Evolutionary conservation across 108 stramenopile species (phyloP).

Genomic region (Nitzschia sp.): DNA sequence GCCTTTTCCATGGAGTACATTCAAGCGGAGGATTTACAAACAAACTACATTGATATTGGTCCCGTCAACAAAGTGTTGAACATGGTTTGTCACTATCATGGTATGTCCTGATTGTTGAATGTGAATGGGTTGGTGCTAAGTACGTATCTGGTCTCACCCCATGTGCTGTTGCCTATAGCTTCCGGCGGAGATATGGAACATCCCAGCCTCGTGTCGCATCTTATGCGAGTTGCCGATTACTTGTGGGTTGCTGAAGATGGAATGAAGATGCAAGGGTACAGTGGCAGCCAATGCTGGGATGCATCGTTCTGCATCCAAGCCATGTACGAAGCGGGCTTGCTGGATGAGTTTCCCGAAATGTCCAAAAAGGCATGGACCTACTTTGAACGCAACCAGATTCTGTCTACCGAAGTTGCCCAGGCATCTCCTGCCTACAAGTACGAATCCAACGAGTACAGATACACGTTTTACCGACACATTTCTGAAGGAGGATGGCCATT

Average conservation of each 20-base stretch:
- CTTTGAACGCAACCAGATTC: slow-evolving; percentile 84
- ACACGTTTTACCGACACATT: slow-evolving; percentile 90
- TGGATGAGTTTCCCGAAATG: slow-evolving; percentile 75
- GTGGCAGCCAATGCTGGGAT: slow-evolving; percentile 98
- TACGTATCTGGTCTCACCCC: not conserved
- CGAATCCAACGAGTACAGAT: slow-evolving; percentile 70
- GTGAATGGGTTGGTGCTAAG: slow-evolving; percentile 1
- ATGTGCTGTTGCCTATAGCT: slow-evolving; percentile 16
- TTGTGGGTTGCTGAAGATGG: slow-evolving; percentile 99
- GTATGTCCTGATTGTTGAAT: slow-evolving; percentile 19
- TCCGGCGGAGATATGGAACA: slow-evolving; percentile 54
- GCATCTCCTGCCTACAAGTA: slow-evolving; percentile 72
- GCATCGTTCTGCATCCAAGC: slow-evolving; percentile 95
- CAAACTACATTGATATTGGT: slow-evolving; percentile 94
- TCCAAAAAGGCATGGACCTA: slow-evolving; percentile 72
- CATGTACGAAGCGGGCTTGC: slow-evolving; percentile 75
- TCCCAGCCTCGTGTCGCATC: slow-evolving; percentile 73
- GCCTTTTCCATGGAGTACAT: slow-evolving; percentile 84
- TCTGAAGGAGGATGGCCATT: slow-evolving; percentile 99
- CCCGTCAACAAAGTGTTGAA: slow-evolving; percentile 98
- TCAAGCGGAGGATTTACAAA: slow-evolving; percentile 95
- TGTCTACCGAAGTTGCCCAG: slow-evolving; percentile 73
- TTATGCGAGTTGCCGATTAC: slow-evolving; percentile 91
- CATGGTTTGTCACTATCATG: slow-evolving; percentile 82
- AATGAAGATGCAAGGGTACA: slow-evolving; percentile 99